Conservation (phyloP, 345 rosid species). For the Brassica incana region DNA sequence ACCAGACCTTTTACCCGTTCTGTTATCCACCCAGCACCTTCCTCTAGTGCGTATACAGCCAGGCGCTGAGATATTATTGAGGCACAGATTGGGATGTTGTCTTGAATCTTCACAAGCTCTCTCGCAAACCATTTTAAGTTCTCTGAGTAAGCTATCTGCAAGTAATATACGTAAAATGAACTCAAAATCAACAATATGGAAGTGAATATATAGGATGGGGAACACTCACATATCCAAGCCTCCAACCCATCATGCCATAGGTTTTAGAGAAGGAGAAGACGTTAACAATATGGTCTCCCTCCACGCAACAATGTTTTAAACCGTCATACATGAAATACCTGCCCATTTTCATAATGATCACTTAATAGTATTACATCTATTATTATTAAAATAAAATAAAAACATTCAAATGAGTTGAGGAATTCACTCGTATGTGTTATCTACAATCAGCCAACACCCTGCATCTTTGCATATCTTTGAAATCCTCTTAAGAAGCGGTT, state of each 20-base stretch:
- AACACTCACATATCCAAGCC: constrained; percentile 92
- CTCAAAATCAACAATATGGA: not conserved
- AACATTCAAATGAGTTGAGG: constrained; percentile 14
- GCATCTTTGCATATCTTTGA: constrained; percentile 74
- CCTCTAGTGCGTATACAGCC: constrained; percentile 73
- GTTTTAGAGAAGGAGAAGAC: constrained; percentile 78
- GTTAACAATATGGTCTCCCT: constrained; percentile 90
- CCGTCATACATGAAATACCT: constrained; percentile 98
- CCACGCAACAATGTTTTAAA: constrained; percentile 79
- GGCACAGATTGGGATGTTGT: constrained; percentile 94
- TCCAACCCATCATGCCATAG: constrained; percentile 67
- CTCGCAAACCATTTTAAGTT: constrained; percentile 67
- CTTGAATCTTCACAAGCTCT: constrained; percentile 85
- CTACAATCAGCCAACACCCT: constrained; percentile 96
- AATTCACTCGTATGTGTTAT: constrained; percentile 96
- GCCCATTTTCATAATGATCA: constrained; percentile 17
- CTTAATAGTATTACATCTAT: not conserved
- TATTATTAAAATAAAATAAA: too few relatives aligned
- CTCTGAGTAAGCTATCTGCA: constrained; percentile 87
- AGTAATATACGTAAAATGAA: too few relatives aligned
- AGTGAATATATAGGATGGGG: not conserved
- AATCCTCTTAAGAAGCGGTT: constrained; percentile 87
- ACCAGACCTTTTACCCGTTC: constrained; percentile 72
- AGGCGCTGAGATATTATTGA: constrained; percentile 77
- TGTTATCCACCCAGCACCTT: constrained; percentile 73